Evolutionary conservation across 768 basidiomycete species (phyloP), one percentile per base, ranked within the genome.

Genomic region (Leucogyrophana mollusca): DNA sequence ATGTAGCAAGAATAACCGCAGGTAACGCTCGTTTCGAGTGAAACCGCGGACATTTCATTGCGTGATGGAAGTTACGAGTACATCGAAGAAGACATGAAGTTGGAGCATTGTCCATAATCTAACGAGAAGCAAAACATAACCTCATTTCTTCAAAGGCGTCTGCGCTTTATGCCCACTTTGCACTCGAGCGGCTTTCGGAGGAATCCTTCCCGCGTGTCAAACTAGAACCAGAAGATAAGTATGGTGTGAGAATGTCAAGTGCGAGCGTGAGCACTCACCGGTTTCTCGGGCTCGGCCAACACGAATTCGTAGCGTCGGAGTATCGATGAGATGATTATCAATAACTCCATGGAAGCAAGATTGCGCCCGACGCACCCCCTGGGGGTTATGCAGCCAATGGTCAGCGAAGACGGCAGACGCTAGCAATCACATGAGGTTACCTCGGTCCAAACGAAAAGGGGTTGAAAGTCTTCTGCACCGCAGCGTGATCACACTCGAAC

Each of bases 341-440:
- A 73, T 17, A 94, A 61, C 60, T 94, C 90, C 71, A 94, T 71
- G 51, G 72, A 79, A 3, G 91, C 91, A 34, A 91, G 69, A 59
- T 94, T 93, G 35, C 84, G 77, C 8, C 91, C 91, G 16, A 94
- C 88, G 60, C 92, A 94, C 13, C 82, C 86, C 38, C 90, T 87
- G 51, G 34, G 30, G 47, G 13, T 7, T 7, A 27, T 7, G 13
- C 7, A 6, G 7, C 6, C 27, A 27, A 34, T 13, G 21, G 27
- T 47, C 36, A 46, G 30, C 42, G 35, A 38, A 51, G 46, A 25
- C 10, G 21, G 43, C 11, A 9, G 9, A 27, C n/a, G n/a, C n/a
- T n/a, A n/a, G n/a, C 10, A 27, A 2, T 17, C 10, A 22, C 3
- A 32, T 30, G 34, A 20, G 8, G 67, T 43, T 56, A 83, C 83